Evolutionary conservation across 495 filamentous ascomycete species (phyloP).

Genomic region (Hyaloscypha variabilis): DNA sequence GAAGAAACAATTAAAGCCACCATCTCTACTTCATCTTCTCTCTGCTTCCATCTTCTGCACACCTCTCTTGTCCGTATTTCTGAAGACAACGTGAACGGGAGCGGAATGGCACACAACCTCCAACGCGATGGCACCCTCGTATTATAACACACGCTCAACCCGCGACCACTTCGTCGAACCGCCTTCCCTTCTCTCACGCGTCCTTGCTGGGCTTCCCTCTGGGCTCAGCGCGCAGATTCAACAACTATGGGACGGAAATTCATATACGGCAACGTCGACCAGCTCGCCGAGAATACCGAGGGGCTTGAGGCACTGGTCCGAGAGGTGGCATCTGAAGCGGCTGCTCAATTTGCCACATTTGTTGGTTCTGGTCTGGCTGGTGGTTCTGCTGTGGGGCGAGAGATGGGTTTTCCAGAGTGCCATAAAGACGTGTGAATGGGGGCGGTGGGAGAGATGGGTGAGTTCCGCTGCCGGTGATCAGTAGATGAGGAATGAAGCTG

Average conservation of each 20-base stretch:
- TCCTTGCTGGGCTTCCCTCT: conserved; percentile 20
- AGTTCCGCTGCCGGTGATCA: conserved; percentile 33
- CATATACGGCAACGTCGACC: conserved; percentile 18
- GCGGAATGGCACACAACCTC: conserved; percentile 34
- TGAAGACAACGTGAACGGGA: neutral
- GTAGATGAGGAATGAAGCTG: conserved; percentile 3
- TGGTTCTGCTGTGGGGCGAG: conserved; percentile 86
- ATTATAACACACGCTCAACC: conserved; percentile 36
- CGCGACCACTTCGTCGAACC: conserved; percentile 26
- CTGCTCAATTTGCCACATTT: conserved; percentile 64
- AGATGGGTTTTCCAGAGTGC: conserved; percentile 69
- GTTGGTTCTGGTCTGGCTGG: conserved; percentile 73
- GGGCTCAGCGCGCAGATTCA: conserved; percentile 26
- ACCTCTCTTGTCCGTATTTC: neutral
- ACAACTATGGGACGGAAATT: conserved; percentile 19
- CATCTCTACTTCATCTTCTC: neutral
- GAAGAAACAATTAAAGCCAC: neutral
- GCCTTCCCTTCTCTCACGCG: conserved; percentile 24
- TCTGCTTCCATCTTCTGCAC: neutral
- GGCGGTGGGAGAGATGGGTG: conserved; percentile 92
- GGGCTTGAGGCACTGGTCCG: conserved; percentile 11
- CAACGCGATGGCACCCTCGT: conserved; percentile 39
- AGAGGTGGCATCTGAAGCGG: conserved; percentile 18
- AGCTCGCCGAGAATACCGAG: conserved; percentile 5
- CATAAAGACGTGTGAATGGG: conserved; percentile 78